phyloP scores from a whole-genome alignment of 2,329 filamentous ascomycete species.

The Penicillium italicum region DNA sequence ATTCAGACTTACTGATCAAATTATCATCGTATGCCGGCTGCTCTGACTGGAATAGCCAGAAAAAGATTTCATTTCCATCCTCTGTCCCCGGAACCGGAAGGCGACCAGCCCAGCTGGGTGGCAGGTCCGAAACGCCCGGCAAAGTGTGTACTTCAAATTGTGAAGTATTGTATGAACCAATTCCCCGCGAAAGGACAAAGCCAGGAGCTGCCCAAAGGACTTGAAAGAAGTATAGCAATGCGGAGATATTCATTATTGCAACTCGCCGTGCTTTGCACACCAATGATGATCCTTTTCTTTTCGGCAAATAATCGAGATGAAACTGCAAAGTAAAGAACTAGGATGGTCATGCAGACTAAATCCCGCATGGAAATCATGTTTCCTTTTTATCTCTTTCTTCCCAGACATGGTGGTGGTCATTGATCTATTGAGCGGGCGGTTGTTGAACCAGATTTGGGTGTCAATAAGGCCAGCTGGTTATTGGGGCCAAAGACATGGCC shows the following conservation, averaged over 20 bases:
- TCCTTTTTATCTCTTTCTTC: conserved; percentile 9
- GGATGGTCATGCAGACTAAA: not conserved
- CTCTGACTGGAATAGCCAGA: conserved; percentile 38
- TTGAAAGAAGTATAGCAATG: conserved; percentile 22
- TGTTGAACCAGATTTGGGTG: conserved; percentile 12
- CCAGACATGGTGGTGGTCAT: not conserved
- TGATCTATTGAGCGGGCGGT: conserved; percentile 1
- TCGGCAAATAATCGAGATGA: not conserved
- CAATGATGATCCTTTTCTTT: not conserved
- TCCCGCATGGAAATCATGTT: conserved; percentile 9
- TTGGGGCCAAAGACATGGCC: not conserved
- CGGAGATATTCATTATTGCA: conserved; percentile 22
- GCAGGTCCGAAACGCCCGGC: conserved; percentile 28
- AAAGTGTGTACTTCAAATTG: conserved; percentile 30
- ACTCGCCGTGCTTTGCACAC: not conserved
- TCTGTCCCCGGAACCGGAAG: conserved; percentile 29
- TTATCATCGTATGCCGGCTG: conserved; percentile 30
- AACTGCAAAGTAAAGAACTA: not conserved
- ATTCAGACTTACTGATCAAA: conserved; percentile 30
- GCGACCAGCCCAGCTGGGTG: conserved; percentile 36
- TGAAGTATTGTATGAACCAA: conserved; percentile 9
- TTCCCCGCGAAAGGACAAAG: conserved; percentile 6
- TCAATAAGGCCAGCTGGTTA: conserved; percentile 15
- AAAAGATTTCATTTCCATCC: conserved; percentile 35
- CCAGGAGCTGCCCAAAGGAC: conserved; percentile 16